A percentile compares a stretch with the other conserved stretches of the same genome.
Evolutionary conservation across 2,329 filamentous ascomycete species (phyloP).

Genomic region (Aspergillus eucalypticola): DNA sequence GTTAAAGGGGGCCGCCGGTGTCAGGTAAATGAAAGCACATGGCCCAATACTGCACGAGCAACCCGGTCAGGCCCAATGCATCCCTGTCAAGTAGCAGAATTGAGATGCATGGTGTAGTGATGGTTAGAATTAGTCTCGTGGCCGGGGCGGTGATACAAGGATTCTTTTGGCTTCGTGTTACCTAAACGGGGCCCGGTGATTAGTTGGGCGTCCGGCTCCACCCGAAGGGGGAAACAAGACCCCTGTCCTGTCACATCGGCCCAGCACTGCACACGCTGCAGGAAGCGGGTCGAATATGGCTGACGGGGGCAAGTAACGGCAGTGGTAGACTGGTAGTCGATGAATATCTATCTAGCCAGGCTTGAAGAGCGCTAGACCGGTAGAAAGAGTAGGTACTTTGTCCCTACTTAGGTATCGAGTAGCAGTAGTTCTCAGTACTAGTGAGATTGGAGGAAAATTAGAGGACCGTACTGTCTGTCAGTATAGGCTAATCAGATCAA

Average conservation of each 20-base stretch:
- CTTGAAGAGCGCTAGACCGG: no score
- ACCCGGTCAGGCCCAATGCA: neutral
- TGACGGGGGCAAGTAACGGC: no score
- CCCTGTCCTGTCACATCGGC: conserved; percentile 1
- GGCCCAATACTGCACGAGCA: conserved; percentile 7
- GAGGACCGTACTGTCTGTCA: no score
- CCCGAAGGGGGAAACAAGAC: neutral
- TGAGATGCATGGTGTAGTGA: neutral
- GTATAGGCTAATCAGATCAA: no score
- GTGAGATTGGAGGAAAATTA: no score
- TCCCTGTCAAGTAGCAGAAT: neutral
- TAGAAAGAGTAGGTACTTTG: no score
- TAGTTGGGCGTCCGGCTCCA: neutral
- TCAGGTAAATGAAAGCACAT: conserved; percentile 9
- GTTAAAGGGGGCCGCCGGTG: neutral
- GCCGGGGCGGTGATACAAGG: neutral
- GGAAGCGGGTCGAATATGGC: neutral
- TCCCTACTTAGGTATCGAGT: no score
- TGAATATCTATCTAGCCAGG: no score
- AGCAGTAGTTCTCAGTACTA: no score
- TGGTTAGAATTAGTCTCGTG: conserved; percentile 1
- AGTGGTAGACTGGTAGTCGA: no score
- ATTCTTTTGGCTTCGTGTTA: neutral
- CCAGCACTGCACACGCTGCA: neutral
- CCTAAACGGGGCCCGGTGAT: neutral